Evolutionary conservation across 345 rosid genomes (phyloP), one percentile per base, ranked within the genome.

Genomic region (Laguncularia racemosa): DNA sequence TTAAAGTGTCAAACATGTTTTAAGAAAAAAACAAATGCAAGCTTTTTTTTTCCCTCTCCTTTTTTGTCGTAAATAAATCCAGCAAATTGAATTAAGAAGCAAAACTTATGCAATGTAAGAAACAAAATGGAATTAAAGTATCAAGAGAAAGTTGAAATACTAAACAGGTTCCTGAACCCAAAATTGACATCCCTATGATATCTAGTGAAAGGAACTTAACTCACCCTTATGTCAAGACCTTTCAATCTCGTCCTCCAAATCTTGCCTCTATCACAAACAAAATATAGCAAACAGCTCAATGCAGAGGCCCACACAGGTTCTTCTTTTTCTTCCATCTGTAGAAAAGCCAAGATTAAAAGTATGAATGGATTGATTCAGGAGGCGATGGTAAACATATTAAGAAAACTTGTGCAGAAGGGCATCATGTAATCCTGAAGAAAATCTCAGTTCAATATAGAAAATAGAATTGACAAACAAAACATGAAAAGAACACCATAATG

Each of bases 201-300:
- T 23, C 52, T 20, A 45, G 45, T 19, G 15, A 40, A 14, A 52
- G 28, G 63, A 71, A 53, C 59, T 58, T 46, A 56, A 59, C 85
- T 72, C 61, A 93, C 99, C 89, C 99, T 82, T 69, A 93, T 89
- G 78, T 93, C 99, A 71, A 93, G 97, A 66, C 99, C 99, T 70
- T 82, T 78, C 74, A 93, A 73, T 67, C 80, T 76, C 46, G 73
- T 79, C 67, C 92, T 79, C 75, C 77, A 70, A 64, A 93, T 89
- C 73, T 82, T 89, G 58, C 97, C 92, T 63, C 99, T 78, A 53
- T 88, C 95, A 68, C 87, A 85, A 55, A 89, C 88, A 71, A 93
- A 93, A 81, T 89, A 93, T 55, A 93, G 88, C 56, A 93, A 81
- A 78, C 99, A 89, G 75, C 99, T 93, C 47, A 93, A 74, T 53